Conservation (phyloP, 2,329 filamentous ascomycete species). For the Fusarium domesticum region DNA sequence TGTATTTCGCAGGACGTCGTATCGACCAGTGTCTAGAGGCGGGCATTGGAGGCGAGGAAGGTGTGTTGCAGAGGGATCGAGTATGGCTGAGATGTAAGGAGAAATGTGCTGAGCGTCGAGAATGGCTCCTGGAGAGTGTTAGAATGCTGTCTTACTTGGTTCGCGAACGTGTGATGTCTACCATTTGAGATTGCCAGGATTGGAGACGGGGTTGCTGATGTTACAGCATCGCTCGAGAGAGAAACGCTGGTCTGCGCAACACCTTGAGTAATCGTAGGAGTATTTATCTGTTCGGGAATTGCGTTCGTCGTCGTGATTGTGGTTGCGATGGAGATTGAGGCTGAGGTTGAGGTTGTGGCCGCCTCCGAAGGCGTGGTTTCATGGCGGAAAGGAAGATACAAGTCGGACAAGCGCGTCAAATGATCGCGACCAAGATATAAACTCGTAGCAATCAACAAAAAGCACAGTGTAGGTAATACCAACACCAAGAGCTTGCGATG, state of each 20-base stretch:
- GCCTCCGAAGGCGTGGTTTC: background rate
- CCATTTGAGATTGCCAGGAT: constrained; percentile 9
- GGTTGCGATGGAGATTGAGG: background rate
- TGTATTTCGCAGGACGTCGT: constrained; percentile 18
- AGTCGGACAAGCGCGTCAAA: constrained; percentile 7
- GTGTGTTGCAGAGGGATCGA: constrained; percentile 23
- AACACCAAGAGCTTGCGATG: constrained; percentile 11
- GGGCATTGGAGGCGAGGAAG: constrained; percentile 32
- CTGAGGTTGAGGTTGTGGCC: background rate
- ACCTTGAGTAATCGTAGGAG: background rate
- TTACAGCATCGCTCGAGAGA: background rate
- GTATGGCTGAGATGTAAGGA: constrained; percentile 30
- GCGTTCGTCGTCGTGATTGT: background rate
- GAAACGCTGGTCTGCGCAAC: background rate
- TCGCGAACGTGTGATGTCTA: background rate
- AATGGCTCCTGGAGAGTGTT: constrained; percentile 37
- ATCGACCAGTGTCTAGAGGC: constrained; percentile 14
- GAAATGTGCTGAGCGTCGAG: constrained; percentile 17
- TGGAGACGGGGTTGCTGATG: background rate
- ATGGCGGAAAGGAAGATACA: constrained; percentile 5
- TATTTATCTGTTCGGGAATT: background rate
- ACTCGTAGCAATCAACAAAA: constrained; percentile 14
- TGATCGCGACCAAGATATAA: constrained; percentile 19
- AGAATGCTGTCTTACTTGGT: background rate
- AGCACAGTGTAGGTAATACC: constrained; percentile 14